Evolutionary conservation across 2,329 filamentous ascomycete species (phyloP), one percentile per base, ranked within the genome.

Genomic region (Scortechinia acanthostroma): DNA sequence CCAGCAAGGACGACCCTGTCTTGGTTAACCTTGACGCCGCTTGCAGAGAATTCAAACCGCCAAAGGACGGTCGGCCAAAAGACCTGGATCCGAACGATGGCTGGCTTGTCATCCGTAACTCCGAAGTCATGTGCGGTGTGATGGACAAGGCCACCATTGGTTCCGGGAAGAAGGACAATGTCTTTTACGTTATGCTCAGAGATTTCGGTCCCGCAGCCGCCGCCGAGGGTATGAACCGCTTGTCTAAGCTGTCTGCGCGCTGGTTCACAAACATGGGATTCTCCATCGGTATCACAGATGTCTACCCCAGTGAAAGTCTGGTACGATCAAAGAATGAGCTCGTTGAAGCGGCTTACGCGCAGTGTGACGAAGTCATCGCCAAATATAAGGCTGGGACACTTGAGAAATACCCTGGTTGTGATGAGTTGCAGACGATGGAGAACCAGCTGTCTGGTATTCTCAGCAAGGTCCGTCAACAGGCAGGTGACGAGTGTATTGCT

Each of bases 141-240:
- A 96, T 97, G 90, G 93, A 98, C 70, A 98, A 98, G 66, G 87
- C 88, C 1, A 97, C 91, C 0, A 88, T 98, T n/a, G 93, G 93
- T 53, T 83, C 88, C 4, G 93, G 93, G 55, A 97, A 97, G 71
- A 98, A 98, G 60, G 91, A 95, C 60, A 96, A 91, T 0, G 83
- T 98, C 17, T 98, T 97, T 59, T 98, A 96, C 58, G 86, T 97
- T 46, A 91, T 98, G 58, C 79, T 97, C 54, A 80, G 93, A 70
- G 93, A 98, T 68, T 98, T 87, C 55, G 93, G 93, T 1, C 88
- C 91, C 1, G 86, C 95, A 45, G 83, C 88, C 46, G 90, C 93
- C 4, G 90, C 91, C 0, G 78, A 81, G 46, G 89, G 88, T 45
- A 98, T 98, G 93, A 97, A 95, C 57, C 78, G 93, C 19, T 70